These are phyloP conservation scores for Magnolia officinalis DNA, from an alignment of 164 flowering plant genomes.

Conservation along the genomic window DNA sequence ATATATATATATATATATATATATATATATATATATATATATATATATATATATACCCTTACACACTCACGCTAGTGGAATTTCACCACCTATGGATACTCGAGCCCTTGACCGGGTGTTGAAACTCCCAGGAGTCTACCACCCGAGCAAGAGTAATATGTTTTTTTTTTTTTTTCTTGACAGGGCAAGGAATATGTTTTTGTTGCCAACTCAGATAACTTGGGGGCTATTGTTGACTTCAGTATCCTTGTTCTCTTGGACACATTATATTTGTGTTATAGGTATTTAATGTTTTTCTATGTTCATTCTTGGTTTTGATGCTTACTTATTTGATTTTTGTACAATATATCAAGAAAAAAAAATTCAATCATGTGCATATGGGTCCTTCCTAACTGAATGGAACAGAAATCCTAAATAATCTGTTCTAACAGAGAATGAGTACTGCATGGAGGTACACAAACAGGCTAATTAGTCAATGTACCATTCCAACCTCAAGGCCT, in stretches of 20 bases:
- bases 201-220: slow-evolving; percentile 92
- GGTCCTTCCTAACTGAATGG: slow-evolving; percentile 47
- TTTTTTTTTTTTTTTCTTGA: not conserved
- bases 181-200: slow-evolving; percentile 99
- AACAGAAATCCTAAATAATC: slow-evolving; percentile 79
- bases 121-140: too few species aligned
- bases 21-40: too few species aligned
- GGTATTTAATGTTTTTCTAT: not conserved
- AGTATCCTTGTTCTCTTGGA: slow-evolving; percentile 64
- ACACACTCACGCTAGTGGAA: too few species aligned
- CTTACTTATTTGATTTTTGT: not conserved
- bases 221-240: slow-evolving; percentile 95
- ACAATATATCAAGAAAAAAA: not conserved
- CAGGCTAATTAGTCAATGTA: not conserved
- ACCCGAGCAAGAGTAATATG: too few species aligned
- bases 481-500: slow-evolving; percentile 1
- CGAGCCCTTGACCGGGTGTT: too few species aligned
- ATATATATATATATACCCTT: too few species aligned
- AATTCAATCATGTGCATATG: not conserved
- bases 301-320: not conserved
- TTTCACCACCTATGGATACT: too few species aligned
- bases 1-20: too few species aligned
- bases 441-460: slow-evolving; percentile 90
- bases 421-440: slow-evolving; percentile 85
- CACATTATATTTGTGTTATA: not conserved